These are phyloP conservation scores for Gracilariopsis chorda DNA, from an alignment of 23 red algal genomes.

Conservation along the genomic window DNA sequence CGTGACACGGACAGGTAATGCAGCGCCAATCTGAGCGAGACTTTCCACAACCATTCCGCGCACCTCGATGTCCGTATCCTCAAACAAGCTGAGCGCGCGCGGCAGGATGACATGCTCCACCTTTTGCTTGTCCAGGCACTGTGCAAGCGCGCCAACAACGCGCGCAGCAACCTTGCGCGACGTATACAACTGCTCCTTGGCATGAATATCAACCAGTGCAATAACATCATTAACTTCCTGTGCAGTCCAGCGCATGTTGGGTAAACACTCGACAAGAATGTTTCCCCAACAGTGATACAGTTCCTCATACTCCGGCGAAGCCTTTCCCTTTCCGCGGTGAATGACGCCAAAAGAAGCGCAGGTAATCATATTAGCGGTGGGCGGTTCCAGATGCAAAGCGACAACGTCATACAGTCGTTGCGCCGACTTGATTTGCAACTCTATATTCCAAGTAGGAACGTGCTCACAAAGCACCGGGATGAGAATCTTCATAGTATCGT, in stretches of 20 bases:
- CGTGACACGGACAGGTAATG: slow-evolving; percentile 53
- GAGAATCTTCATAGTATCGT: slow-evolving; percentile 82
- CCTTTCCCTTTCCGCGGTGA: slow-evolving; percentile 20
- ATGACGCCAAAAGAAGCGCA: slow-evolving; percentile 64
- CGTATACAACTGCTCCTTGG: slow-evolving; percentile 46
- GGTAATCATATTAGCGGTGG: slow-evolving; percentile 62
- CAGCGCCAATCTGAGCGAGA: slow-evolving; percentile 62
- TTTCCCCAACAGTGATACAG: slow-evolving; percentile 61
- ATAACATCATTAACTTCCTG: slow-evolving; percentile 62
- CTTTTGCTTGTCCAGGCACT: slow-evolving; percentile 38
- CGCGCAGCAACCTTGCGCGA: slow-evolving; percentile 74
- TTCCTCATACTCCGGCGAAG: slow-evolving; percentile 47
- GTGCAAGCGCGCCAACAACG: slow-evolving; percentile 60
- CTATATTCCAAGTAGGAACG: slow-evolving; percentile 68
- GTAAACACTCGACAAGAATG: slow-evolving; percentile 72
- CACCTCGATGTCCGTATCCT: slow-evolving; percentile 72
- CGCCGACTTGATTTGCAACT: slow-evolving; percentile 75
- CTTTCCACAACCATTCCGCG: slow-evolving; percentile 69
- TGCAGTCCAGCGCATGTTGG: slow-evolving; percentile 61
- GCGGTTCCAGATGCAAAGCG: slow-evolving; percentile 36
- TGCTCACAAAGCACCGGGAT: slow-evolving; percentile 69
- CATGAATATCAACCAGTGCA: slow-evolving; percentile 61
- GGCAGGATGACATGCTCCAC: slow-evolving; percentile 75
- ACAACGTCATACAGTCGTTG: slow-evolving; percentile 71
- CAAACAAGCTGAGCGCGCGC: slow-evolving; percentile 47